Evolutionary conservation across 1,284 basidiomycete species (phyloP).

Genomic region (Ganoderma boninense): DNA sequence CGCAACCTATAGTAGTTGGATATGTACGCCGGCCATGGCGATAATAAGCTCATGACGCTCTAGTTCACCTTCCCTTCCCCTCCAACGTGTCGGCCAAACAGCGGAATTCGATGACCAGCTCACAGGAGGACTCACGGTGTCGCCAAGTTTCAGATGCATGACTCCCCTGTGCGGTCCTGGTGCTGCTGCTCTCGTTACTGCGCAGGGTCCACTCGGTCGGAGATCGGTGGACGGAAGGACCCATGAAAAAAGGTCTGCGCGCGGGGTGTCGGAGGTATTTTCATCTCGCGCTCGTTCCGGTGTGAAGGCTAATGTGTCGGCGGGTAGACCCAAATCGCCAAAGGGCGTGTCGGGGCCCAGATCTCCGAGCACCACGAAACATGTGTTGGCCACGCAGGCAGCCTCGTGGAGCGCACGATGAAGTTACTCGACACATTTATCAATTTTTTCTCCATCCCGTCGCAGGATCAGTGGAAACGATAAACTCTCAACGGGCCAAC

Average conservation of each 20-base stretch:
- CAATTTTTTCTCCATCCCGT: conserved; percentile 26
- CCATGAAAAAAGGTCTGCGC: conserved; percentile 23
- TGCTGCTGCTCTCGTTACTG: conserved; percentile 16
- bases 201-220: conserved; percentile 10
- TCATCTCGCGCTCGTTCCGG: conserved; percentile 25
- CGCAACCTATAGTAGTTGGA: conserved; percentile 25
- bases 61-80: conserved; percentile 9
- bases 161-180: conserved; percentile 24
- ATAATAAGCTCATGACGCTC: conserved; percentile 21
- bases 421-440: conserved; percentile 33
- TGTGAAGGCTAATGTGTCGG: conserved; percentile 32
- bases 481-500: conserved; percentile 25
- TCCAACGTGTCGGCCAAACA: conserved; percentile 18
- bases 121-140: conserved; percentile 21
- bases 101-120: conserved; percentile 11
- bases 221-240: conserved; percentile 28
- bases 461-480: conserved; percentile 30
- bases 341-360: conserved; percentile 35
- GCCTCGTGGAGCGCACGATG: conserved; percentile 40
- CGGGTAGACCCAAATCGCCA: conserved; percentile 28
- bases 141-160: conserved; percentile 33
- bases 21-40: conserved; percentile 28
- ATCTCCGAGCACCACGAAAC: conserved; percentile 32
- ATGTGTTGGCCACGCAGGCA: conserved; percentile 37
- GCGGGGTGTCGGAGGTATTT: conserved; percentile 27